phyloP scores from a whole-genome alignment of 1,284 basidiomycete genomes.

The Pholiota adiposa region DNA sequence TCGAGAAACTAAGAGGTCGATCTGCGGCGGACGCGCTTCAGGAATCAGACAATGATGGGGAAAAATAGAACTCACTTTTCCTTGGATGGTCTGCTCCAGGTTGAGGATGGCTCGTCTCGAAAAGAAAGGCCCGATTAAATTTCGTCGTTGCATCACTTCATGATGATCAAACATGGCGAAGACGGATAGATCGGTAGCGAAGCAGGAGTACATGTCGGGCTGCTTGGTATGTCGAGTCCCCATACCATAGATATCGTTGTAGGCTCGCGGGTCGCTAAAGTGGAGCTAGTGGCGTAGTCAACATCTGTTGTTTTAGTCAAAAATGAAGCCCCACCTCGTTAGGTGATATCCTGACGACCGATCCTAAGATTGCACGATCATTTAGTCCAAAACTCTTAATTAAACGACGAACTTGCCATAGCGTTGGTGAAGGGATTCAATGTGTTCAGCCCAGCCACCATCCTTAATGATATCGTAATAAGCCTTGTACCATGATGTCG shows the following conservation, averaged over 20 bases:
- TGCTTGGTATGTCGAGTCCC: slow-evolving; percentile 37
- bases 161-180: slow-evolving; percentile 37
- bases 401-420: slow-evolving; percentile 30
- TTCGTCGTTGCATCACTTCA: slow-evolving; percentile 35
- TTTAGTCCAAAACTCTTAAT: not conserved
- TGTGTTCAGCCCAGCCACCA: slow-evolving; percentile 36
- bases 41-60: not conserved
- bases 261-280: slow-evolving; percentile 37
- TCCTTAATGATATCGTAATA: slow-evolving; percentile 38
- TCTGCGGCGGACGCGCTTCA: slow-evolving; percentile 22
- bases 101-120: slow-evolving; percentile 40
- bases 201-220: slow-evolving; percentile 35
- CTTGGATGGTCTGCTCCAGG: slow-evolving; percentile 38
- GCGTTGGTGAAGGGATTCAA: slow-evolving; percentile 32
- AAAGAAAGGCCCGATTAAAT: slow-evolving; percentile 40
- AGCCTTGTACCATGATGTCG: slow-evolving; percentile 35
- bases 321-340: slow-evolving; percentile 30
- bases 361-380: slow-evolving; percentile 22
- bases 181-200: slow-evolving; percentile 35
- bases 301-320: not conserved
- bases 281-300: slow-evolving; percentile 33
- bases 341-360: slow-evolving; percentile 36
- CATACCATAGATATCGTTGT: slow-evolving; percentile 38
- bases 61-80: slow-evolving; percentile 27
- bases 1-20: slow-evolving; percentile 34